Percentiles rank a stretch among this genome's conserved stretches.
phyloP scores from a whole-genome alignment of 768 basidiomycete species.

The Tricholoma saponaceum region DNA sequence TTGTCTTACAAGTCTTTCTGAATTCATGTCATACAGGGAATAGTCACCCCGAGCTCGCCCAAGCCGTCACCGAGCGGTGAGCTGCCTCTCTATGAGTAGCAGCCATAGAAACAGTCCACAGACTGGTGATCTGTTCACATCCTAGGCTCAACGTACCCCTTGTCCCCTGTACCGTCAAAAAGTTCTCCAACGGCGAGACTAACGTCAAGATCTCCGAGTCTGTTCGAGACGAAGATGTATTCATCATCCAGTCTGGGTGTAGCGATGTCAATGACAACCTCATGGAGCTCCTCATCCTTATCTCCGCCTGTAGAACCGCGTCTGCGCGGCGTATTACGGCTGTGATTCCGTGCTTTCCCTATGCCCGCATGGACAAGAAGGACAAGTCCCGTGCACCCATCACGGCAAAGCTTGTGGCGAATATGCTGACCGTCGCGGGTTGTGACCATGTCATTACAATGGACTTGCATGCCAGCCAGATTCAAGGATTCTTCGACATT shows the following conservation, averaged over 20 bases:
- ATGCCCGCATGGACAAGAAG: conserved; percentile 97
- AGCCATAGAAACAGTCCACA: conserved; percentile 37
- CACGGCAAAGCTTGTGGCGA: conserved; percentile 96
- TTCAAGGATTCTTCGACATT: conserved; percentile 98
- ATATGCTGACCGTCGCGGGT: conserved; percentile 95
- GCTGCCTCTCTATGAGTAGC: conserved; percentile 49
- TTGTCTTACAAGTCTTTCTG: conserved; percentile 10
- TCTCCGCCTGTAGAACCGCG: conserved; percentile 96
- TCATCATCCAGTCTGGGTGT: conserved; percentile 93
- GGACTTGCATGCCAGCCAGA: conserved; percentile 96
- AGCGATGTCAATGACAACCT: conserved; percentile 92
- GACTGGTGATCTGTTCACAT: conserved; percentile 45
- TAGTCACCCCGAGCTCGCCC: conserved; percentile 97
- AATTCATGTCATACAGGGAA: conserved; percentile 66
- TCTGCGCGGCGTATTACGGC: conserved; percentile 95
- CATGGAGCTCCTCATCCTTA: conserved; percentile 98
- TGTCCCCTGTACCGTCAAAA: conserved; percentile 79
- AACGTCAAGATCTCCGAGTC: conserved; percentile 94
- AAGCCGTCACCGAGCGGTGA: conserved; percentile 95
- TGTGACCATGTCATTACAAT: conserved; percentile 99
- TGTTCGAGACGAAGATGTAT: conserved; percentile 96
- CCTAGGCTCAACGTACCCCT: conserved; percentile 86
- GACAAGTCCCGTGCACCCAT: conserved; percentile 95
- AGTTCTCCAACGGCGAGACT: conserved; percentile 94
- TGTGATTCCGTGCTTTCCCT: conserved; percentile 97